Percentiles rank a stretch among this genome's conserved stretches.
phyloP scores from a whole-genome alignment of 305 asterid genomes.

The Fraxinus paxiana region DNA sequence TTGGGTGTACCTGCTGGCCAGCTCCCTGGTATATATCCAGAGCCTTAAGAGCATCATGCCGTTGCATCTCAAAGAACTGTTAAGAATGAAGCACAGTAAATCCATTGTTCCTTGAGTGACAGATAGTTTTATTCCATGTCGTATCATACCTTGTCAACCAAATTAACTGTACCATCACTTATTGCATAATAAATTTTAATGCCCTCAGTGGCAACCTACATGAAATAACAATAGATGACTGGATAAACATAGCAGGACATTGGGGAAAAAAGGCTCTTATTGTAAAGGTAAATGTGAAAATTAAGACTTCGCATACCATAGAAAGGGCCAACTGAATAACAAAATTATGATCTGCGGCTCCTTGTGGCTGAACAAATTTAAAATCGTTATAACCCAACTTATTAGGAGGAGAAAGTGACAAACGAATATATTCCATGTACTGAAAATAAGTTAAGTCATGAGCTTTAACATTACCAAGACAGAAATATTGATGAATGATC shows the following conservation, averaged over 20 bases:
- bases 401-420: background rate
- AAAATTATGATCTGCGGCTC: slow-evolving; percentile 77
- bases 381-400: slow-evolving; percentile 24
- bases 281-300: slow-evolving; percentile 5
- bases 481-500: background rate
- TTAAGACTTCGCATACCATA: slow-evolving; percentile 48
- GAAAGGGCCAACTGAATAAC: slow-evolving; percentile 91
- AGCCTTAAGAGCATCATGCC: slow-evolving; percentile 80
- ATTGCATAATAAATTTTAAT: slow-evolving; percentile 78
- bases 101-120: background rate
- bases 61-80: slow-evolving; percentile 99
- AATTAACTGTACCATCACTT: slow-evolving; percentile 78
- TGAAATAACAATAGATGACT: slow-evolving; percentile 15
- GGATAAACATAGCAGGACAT: slow-evolving; percentile 4
- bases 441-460: too few species aligned
- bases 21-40: slow-evolving; percentile 87
- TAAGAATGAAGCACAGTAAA: slow-evolving; percentile 20
- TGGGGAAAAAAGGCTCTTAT: background rate
- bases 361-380: slow-evolving; percentile 79
- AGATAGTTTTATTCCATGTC: slow-evolving; percentile 14
- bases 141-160: slow-evolving; percentile 83
- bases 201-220: slow-evolving; percentile 91
- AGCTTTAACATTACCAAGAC: background rate
- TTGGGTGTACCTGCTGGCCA: slow-evolving; percentile 68
- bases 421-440: background rate